Conservation (phyloP, 2,329 filamentous ascomycete genomes). For the Calcarisporium arbuscula region DNA sequence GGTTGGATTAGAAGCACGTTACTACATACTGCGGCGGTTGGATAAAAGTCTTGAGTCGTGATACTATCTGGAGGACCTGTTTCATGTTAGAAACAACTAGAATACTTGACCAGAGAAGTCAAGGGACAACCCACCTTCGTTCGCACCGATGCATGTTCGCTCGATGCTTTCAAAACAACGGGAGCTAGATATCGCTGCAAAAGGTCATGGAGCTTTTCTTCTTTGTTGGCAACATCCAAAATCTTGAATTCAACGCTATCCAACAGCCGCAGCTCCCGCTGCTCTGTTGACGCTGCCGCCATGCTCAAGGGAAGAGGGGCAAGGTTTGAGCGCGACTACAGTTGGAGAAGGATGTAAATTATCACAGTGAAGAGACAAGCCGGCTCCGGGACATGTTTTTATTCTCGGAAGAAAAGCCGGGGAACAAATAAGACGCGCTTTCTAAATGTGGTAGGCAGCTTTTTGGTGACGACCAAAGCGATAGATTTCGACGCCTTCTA, state of each 20-base stretch:
- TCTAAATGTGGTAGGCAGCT: too few relatives aligned
- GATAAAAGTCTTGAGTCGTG: constrained; percentile 48
- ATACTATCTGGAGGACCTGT: constrained; percentile 44
- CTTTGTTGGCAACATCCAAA: constrained; percentile 69
- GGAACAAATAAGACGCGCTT: too few relatives aligned
- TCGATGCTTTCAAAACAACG: constrained; percentile 78
- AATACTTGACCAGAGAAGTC: not conserved
- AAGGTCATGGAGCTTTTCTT: constrained; percentile 72
- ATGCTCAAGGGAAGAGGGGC: constrained; percentile 20
- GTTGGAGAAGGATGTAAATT: too few relatives aligned
- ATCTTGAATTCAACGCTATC: constrained; percentile 83
- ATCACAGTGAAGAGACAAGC: too few relatives aligned
- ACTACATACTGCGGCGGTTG: constrained; percentile 40
- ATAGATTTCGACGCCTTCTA: too few relatives aligned
- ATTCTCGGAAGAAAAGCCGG: too few relatives aligned
- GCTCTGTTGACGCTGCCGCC: constrained; percentile 40
- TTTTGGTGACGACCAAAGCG: too few relatives aligned
- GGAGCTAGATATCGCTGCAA: constrained; percentile 75
- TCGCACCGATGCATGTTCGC: constrained; percentile 72
- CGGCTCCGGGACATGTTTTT: too few relatives aligned
- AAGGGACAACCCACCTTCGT: constrained; percentile 52
- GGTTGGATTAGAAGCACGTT: too few relatives aligned
- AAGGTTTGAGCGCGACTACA: not conserved
- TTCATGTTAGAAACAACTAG: constrained; percentile 1
- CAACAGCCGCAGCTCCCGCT: constrained; percentile 74